A percentile compares a stretch with the other conserved stretches of the same genome.
These are phyloP conservation scores for Euphorbia peplus DNA, from an alignment of 345 rosid genomes.

Conservation along the genomic window DNA sequence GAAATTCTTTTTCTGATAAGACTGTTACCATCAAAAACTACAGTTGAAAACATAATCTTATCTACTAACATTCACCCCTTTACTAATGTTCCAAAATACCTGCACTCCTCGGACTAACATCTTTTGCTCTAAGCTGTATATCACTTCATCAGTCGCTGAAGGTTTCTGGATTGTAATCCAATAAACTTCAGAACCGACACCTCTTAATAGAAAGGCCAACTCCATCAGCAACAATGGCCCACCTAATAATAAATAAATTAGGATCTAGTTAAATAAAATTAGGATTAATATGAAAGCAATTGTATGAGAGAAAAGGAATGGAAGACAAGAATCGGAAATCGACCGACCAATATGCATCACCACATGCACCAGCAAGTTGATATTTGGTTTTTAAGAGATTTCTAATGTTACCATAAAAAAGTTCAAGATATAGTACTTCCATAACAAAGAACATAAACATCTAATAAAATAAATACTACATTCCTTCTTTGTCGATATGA, in stretches of 20 bases:
- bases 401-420: neutral
- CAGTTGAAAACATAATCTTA: neutral
- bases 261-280: neutral
- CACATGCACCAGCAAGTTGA: neutral
- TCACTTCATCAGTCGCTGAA: constrained; percentile 47
- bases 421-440: neutral
- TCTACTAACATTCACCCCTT: neutral
- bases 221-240: constrained; percentile 92
- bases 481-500: neutral
- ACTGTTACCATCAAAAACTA: neutral
- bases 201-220: constrained; percentile 71
- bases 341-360: neutral
- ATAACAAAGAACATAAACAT: neutral
- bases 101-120: constrained; percentile 85
- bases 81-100: constrained; percentile 32
- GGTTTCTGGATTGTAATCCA: constrained; percentile 86
- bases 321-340: neutral
- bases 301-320: neutral
- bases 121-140: constrained; percentile 66
- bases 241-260: constrained; percentile 34
- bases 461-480: too few species aligned
- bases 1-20: too few species aligned
- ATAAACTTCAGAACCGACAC: constrained; percentile 64
- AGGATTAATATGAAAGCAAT: neutral
- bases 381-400: neutral